Conservation (phyloP, 106 monocot genomes). For the Dendrobium officinale region DNA sequence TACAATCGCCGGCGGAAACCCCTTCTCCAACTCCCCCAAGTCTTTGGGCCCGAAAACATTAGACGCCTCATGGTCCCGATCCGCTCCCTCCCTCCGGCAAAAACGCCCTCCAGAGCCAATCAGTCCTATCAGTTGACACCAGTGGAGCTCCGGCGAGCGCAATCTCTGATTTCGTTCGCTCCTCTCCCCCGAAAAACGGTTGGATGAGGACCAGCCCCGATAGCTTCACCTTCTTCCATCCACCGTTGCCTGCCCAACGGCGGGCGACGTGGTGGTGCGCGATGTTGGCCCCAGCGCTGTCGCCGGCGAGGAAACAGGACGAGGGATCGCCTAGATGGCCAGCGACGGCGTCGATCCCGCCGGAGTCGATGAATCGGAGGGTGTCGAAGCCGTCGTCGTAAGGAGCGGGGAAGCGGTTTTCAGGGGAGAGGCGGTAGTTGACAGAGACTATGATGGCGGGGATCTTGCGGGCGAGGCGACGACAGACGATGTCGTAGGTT, state of each 20-base stretch:
- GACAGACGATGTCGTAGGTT: slow-evolving; percentile 4
- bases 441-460: slow-evolving; percentile 11
- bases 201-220: slow-evolving; percentile 28
- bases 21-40: slow-evolving; percentile 4
- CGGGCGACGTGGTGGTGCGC: slow-evolving; percentile 37
- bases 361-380: slow-evolving; percentile 10
- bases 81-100: slow-evolving; percentile 33
- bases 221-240: not conserved
- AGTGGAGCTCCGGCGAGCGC: slow-evolving; percentile 9
- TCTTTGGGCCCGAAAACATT: slow-evolving; percentile 16
- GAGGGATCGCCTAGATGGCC: slow-evolving; percentile 25
- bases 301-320: slow-evolving; percentile 37
- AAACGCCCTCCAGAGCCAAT: slow-evolving; percentile 32
- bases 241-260: slow-evolving; percentile 9
- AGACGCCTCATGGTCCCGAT: slow-evolving; percentile 31
- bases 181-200: slow-evolving; percentile 42
- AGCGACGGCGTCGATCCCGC: slow-evolving; percentile 30
- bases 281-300: slow-evolving; percentile 56
- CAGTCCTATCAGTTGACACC: slow-evolving; percentile 17
- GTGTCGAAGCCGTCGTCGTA: slow-evolving; percentile 23
- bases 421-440: slow-evolving; percentile 27
- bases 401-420: slow-evolving; percentile 25
- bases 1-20: slow-evolving; percentile 24
- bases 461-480: slow-evolving; percentile 3
- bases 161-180: slow-evolving; percentile 36